These are phyloP conservation scores for Kodamaea ohmeri DNA, from an alignment of 1,139 yeast species.

Conservation along the genomic window DNA sequence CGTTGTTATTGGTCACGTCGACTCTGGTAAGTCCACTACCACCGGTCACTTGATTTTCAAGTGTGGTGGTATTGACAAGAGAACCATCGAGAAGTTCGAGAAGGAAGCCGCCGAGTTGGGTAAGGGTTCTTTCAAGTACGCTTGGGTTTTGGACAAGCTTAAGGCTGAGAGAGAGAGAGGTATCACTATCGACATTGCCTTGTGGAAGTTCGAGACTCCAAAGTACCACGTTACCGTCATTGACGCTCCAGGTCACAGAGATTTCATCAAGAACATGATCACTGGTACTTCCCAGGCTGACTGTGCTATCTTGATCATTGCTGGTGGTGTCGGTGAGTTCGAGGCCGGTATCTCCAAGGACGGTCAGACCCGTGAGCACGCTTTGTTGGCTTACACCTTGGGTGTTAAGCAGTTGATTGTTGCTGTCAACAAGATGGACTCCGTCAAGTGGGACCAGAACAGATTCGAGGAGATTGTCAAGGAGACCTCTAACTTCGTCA, in stretches of 20 bases:
- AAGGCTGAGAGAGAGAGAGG: slow-evolving; percentile 98
- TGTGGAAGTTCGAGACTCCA: slow-evolving; percentile 94
- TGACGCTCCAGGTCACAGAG: slow-evolving; percentile 97
- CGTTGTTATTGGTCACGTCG: slow-evolving; percentile 70
- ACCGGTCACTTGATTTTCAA: slow-evolving; percentile 97
- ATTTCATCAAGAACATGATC: slow-evolving; percentile 94
- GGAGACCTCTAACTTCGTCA: too few species aligned
- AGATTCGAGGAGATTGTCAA: too few species aligned
- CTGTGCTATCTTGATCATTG: too few species aligned
- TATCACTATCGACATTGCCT: slow-evolving; percentile 92
- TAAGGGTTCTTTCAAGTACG: slow-evolving; percentile 98
- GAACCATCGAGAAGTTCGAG: slow-evolving; percentile 98
- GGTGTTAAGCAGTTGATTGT: too few species aligned
- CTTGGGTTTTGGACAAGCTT: slow-evolving; percentile 94
- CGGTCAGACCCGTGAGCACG: too few species aligned
- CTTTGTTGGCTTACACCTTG: too few species aligned
- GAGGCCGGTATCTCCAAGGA: too few species aligned
- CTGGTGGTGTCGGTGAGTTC: too few species aligned
- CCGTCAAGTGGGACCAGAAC: too few species aligned
- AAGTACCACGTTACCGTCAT: slow-evolving; percentile 89
- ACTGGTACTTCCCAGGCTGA: too few species aligned
- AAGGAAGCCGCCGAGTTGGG: slow-evolving; percentile 98
- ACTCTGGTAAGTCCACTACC: slow-evolving; percentile 29
- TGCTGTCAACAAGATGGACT: too few species aligned
- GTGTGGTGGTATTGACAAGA: slow-evolving; percentile 90